Evolutionary conservation across 1,139 yeast genomes (phyloP).

Genomic region (Kazachstania sp.): DNA sequence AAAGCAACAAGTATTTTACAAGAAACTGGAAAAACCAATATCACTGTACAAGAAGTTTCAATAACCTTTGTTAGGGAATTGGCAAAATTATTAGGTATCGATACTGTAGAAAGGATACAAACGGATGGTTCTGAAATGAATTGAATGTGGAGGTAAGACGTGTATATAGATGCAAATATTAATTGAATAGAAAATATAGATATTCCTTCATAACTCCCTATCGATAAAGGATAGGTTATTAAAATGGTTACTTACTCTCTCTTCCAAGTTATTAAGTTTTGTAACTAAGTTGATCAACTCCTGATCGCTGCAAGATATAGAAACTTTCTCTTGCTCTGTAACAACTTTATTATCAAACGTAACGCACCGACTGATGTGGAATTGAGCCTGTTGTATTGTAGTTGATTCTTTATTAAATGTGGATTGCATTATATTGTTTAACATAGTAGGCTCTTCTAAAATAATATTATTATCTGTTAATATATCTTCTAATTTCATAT

Average conservation of each 20-base stretch:
- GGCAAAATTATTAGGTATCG: constrained; percentile 41
- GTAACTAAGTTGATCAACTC: constrained; percentile 37
- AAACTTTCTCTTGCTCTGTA: constrained; percentile 35
- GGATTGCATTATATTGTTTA: constrained; percentile 19
- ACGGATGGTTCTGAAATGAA: constrained; percentile 20
- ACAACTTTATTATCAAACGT: constrained; percentile 35
- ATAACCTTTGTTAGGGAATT: constrained; percentile 44
- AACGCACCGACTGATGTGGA: constrained; percentile 32
- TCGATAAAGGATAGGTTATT: constrained; percentile 20
- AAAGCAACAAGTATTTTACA: constrained; percentile 43
- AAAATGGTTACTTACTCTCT: constrained; percentile 30
- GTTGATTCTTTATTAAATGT: constrained; percentile 22
- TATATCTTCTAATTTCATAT: constrained; percentile 17
- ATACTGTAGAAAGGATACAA: constrained; percentile 37
- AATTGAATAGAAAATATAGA: not conserved
- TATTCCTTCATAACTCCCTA: not conserved
- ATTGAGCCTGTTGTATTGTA: constrained; percentile 30
- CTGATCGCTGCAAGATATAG: constrained; percentile 40
- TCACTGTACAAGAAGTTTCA: constrained; percentile 40
- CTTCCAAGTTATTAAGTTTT: constrained; percentile 34
- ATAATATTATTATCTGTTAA: constrained; percentile 21
- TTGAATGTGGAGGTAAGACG: not conserved
- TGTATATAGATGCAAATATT: not conserved
- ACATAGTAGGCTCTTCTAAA: constrained; percentile 24
- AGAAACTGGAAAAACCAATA: constrained; percentile 18